Conservation (phyloP, 1,139 yeast species). For the Debaryomycetaceae sp. region DNA sequence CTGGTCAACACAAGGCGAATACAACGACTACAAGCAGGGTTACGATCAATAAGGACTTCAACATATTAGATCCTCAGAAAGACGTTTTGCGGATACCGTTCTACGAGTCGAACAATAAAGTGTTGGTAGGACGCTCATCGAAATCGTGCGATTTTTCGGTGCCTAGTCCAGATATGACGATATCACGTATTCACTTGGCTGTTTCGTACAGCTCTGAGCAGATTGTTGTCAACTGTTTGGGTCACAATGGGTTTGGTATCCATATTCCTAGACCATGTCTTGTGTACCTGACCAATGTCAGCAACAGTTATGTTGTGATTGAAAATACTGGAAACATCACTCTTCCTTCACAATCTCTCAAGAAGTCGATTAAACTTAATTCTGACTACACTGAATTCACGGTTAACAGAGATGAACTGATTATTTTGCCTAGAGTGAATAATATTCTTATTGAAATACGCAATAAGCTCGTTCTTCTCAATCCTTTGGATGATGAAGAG, state of each 20-base stretch:
- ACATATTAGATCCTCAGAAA: slow-evolving; percentile 38
- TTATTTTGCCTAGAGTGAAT: slow-evolving; percentile 51
- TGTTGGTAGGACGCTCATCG: slow-evolving; percentile 63
- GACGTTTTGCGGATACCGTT: slow-evolving; percentile 38
- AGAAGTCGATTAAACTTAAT: slow-evolving; percentile 40
- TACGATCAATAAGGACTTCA: slow-evolving; percentile 31
- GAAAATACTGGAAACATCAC: slow-evolving; percentile 23
- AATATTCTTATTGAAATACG: slow-evolving; percentile 63
- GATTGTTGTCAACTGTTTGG: slow-evolving; percentile 53
- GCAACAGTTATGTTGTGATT: slow-evolving; percentile 29
- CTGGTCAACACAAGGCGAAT: not conserved
- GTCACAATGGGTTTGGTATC: slow-evolving; percentile 68
- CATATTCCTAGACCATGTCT: slow-evolving; percentile 52
- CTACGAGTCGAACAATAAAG: slow-evolving; percentile 16
- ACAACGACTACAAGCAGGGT: slow-evolving; percentile 3
- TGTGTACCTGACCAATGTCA: slow-evolving; percentile 26
- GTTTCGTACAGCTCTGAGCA: slow-evolving; percentile 22
- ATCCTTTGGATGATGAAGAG: slow-evolving; percentile 44
- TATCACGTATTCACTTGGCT: slow-evolving; percentile 66
- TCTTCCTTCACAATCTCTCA: slow-evolving; percentile 13
- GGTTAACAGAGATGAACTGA: slow-evolving; percentile 51
- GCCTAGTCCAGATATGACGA: slow-evolving; percentile 51
- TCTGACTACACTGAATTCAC: slow-evolving; percentile 54
- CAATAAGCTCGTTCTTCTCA: slow-evolving; percentile 55
- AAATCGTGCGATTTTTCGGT: slow-evolving; percentile 57